Conservation (phyloP, 202 grass and related monocot genomes). For the Alloteropsis angusta region DNA sequence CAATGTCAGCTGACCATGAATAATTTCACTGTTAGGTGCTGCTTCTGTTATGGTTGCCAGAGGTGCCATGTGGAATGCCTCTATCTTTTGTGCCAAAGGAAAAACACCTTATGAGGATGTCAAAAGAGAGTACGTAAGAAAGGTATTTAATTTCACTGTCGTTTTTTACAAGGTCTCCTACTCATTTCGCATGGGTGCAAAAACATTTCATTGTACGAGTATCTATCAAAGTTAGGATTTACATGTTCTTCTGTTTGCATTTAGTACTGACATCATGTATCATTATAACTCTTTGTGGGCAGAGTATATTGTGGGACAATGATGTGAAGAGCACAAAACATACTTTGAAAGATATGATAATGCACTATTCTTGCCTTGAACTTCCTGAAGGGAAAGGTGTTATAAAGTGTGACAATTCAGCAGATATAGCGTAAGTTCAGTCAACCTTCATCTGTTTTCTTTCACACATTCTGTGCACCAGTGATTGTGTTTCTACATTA, state of each 20-base stretch:
- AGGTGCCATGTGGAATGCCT: slow-evolving; percentile 95
- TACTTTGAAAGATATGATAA: slow-evolving; percentile 96
- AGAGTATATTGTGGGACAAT: slow-evolving; percentile 99
- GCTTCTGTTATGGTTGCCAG: slow-evolving; percentile 87
- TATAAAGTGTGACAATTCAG: slow-evolving; percentile 58
- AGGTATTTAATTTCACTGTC: slow-evolving; percentile 42
- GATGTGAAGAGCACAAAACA: slow-evolving; percentile 96
- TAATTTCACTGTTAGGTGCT: slow-evolving; percentile 46
- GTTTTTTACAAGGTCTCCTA: background rate
- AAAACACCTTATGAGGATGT: slow-evolving; percentile 70
- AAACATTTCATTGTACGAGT: background rate
- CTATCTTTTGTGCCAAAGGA: slow-evolving; percentile 70
- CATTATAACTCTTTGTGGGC: slow-evolving; percentile 22
- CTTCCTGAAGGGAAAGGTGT: slow-evolving; percentile 80
- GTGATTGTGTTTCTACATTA: background rate
- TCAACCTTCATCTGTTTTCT: slow-evolving; percentile 16
- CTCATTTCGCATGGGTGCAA: background rate
- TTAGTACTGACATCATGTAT: slow-evolving; percentile 6
- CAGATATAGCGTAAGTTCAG: slow-evolving; percentile 80
- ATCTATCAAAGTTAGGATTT: background rate
- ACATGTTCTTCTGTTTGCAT: slow-evolving; percentile 13
- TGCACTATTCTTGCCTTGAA: slow-evolving; percentile 88
- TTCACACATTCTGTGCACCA: background rate
- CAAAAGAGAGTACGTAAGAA: slow-evolving; percentile 93
- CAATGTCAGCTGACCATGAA: background rate